These are phyloP conservation scores for Neonectria coccinea DNA, from an alignment of 2,329 filamentous ascomycete genomes.

Conservation along the genomic window DNA sequence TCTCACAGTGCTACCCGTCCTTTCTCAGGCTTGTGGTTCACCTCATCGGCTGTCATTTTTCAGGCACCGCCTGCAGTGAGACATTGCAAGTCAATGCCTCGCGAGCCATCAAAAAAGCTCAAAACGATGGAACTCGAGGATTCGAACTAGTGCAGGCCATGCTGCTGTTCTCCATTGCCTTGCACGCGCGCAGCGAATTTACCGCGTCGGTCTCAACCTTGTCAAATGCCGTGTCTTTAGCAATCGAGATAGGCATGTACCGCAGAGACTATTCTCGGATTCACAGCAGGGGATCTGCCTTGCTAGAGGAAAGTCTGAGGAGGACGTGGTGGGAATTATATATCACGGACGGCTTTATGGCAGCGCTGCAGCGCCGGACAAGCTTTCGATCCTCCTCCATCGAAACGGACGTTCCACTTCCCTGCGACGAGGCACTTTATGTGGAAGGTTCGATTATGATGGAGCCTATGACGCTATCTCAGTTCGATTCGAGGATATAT, in stretches of 20 bases:
- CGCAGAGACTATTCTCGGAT: constrained; percentile 29
- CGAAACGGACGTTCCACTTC: constrained; percentile 31
- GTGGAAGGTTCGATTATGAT: constrained; percentile 23
- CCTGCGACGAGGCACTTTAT: constrained; percentile 38
- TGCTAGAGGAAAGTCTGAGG: constrained; percentile 38
- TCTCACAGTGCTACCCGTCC: constrained; percentile 21
- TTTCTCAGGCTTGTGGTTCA: constrained; percentile 36
- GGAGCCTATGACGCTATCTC: constrained; percentile 26
- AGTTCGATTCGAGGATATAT: constrained; percentile 33
- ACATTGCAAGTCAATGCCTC: constrained; percentile 16
- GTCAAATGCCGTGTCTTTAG: constrained; percentile 25
- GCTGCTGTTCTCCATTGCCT: constrained; percentile 14
- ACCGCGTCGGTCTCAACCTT: not conserved
- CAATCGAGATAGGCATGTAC: constrained; percentile 36
- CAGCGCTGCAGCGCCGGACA: constrained; percentile 27
- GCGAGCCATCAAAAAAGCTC: constrained; percentile 13
- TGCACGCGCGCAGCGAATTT: constrained; percentile 16
- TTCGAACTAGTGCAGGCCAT: constrained; percentile 18
- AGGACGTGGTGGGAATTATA: constrained; percentile 44
- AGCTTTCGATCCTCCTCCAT: constrained; percentile 31
- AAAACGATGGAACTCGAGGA: not conserved
- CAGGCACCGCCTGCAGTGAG: constrained; percentile 27
- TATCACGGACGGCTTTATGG: constrained; percentile 38
- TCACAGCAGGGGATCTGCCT: not conserved
- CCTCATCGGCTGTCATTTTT: constrained; percentile 39